phyloP scores from a whole-genome alignment of 176 grass and related monocot genomes.

The Ampelocalamus luodianensis region DNA sequence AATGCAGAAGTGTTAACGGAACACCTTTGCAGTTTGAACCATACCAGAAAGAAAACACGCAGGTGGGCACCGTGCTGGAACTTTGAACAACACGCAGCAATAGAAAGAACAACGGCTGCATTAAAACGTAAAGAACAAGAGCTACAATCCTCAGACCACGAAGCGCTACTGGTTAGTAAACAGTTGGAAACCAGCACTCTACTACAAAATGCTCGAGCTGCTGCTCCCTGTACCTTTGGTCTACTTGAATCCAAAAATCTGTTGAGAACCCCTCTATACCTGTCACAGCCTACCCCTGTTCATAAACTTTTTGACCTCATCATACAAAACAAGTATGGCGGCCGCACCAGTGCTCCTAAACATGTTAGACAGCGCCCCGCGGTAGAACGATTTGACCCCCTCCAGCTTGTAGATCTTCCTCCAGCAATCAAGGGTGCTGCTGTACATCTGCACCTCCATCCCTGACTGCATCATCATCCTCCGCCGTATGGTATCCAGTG shows the following conservation, averaged over 20 bases:
- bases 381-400: constrained; percentile 78
- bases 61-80: not conserved
- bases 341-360: constrained; percentile 92
- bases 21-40: not conserved
- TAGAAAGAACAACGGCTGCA: not conserved
- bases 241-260: constrained; percentile 49
- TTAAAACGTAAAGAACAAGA: constrained; percentile 9
- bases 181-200: constrained; percentile 30
- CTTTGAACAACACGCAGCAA: not conserved
- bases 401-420: constrained; percentile 80
- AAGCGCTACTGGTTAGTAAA: constrained; percentile 44
- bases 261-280: constrained; percentile 25
- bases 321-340: constrained; percentile 89
- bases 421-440: constrained; percentile 87
- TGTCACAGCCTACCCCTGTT: constrained; percentile 63
- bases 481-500: constrained; percentile 80
- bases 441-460: constrained; percentile 71
- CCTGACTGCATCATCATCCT: constrained; percentile 99
- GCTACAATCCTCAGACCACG: constrained; percentile 29
- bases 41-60: not conserved
- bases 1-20: not conserved
- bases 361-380: constrained; percentile 83
- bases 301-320: constrained; percentile 95
- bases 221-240: constrained; percentile 38
- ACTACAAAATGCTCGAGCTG: constrained; percentile 44